Evolutionary conservation across 2,329 filamentous ascomycete genomes (phyloP), one percentile per base, ranked within the genome.

Genomic region (Hymenotorrendiella dingleyae): DNA sequence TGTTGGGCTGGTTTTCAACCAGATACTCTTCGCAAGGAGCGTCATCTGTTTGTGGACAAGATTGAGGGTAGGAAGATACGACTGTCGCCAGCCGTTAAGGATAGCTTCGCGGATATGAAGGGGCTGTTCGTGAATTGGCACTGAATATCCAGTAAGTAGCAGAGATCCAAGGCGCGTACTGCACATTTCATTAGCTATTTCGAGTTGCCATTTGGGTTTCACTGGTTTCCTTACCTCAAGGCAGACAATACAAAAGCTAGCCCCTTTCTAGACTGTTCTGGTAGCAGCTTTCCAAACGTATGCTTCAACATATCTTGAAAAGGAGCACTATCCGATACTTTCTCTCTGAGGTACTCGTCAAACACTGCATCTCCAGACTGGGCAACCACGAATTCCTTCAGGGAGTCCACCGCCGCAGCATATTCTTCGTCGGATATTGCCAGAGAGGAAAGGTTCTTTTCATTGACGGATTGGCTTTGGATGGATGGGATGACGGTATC

Each of bases 131-230:
- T 77, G 69, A 34, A 87, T 62, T 1, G 82, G 77, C 0, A 72
- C 76, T 50, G 74, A 69, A 58, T 80, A 76, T n/a, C 84, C 82
- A 0, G 84, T 88, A 35, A 86, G 67, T 5, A 84, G 60, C 14
- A 84, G 63, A 20, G 79, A 78, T 20, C 83, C 83, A 3, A 73
- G 60, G 24, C 76, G 73, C 17, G 79, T 80, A 47, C 80, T 85
- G 60, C 10, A 17, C 9, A 17, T 17, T n/a, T 27, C 20, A 24
- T 33, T 12, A 38, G 35, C n/a, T 23, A 9, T 17, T n/a, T 9
- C 14, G 8, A n/a, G 10, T 22, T 16, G 12, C 14, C 11, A 22
- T 20, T 3, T 37, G 34, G 22, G 20, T 3, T 11, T 44, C 38
- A 55, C 14, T 23, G 16, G 21, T 11, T 53, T 8, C 45, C 57